Conservation (phyloP, 208 protist genomes). For the Angomonas deanei region DNA sequence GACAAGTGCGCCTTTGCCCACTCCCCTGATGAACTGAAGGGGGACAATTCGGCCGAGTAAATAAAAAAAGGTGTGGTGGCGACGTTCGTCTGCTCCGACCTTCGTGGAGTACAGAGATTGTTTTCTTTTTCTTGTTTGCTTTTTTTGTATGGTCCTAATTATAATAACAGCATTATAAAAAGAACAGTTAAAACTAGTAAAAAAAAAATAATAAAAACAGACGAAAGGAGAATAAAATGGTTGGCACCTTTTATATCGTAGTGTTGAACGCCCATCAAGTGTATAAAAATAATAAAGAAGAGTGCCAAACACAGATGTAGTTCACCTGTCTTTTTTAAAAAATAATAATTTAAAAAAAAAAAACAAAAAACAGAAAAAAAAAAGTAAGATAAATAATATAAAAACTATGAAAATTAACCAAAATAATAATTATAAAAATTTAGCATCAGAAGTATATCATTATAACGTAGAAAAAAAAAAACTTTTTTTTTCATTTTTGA, state of each 20-base stretch:
- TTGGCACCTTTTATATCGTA: neutral
- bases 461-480: conserved; percentile 5
- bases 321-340: conserved; percentile 5
- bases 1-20: conserved; percentile 86
- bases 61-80: no score
- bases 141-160: neutral
- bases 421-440: conserved; percentile 12
- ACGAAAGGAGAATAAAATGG: neutral
- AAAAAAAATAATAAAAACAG: neutral
- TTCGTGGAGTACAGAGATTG: no score
- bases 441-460: conserved; percentile 7
- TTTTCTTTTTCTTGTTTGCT: conserved; percentile 10
- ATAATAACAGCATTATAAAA: conserved; percentile 16
- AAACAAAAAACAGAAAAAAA: conserved; percentile 13
- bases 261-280: no score
- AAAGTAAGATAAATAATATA: conserved; percentile 10
- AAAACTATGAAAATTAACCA: neutral
- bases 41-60: conserved; percentile 18
- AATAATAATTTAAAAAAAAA: conserved; percentile 4
- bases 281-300: no score
- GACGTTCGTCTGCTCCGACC: no score
- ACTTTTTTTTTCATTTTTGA: neutral
- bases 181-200: conserved; percentile 8
- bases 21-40: conserved; percentile 63
- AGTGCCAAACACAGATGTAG: no score